Evolutionary conservation across 495 filamentous ascomycete genomes (phyloP).

Genomic region (Emericellopsis terricola): DNA sequence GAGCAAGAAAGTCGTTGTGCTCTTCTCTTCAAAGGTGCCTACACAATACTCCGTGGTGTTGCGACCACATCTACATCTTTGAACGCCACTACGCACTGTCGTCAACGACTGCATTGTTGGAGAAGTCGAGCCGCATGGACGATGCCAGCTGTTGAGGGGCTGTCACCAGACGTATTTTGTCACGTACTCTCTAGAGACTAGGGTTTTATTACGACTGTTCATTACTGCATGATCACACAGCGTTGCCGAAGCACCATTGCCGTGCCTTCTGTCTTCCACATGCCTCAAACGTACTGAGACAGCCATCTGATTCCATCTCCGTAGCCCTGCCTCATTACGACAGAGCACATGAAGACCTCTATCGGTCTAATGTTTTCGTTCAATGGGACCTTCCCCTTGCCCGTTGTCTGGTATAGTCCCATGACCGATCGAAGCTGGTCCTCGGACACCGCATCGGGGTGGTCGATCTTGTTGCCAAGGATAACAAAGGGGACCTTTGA

Average conservation of each 20-base stretch:
- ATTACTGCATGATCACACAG: background rate
- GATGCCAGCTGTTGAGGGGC: too few species aligned
- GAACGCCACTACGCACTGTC: too few species aligned
- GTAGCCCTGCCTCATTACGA: constrained; percentile 91
- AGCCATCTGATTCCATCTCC: constrained; percentile 67
- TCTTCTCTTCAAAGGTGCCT: too few species aligned
- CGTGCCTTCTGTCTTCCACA: too few species aligned
- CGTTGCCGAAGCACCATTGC: too few species aligned
- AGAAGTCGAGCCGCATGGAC: too few species aligned
- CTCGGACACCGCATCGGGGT: constrained; percentile 85
- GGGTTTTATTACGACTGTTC: constrained; percentile 2
- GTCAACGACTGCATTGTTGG: too few species aligned
- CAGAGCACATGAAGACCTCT: constrained; percentile 98
- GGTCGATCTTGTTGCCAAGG: constrained; percentile 97
- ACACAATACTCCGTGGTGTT: too few species aligned
- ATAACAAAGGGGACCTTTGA: constrained; percentile 87
- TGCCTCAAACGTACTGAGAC: constrained; percentile 54
- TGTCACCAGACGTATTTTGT: too few species aligned
- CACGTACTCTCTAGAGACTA: constrained; percentile 2
- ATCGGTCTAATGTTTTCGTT: constrained; percentile 92
- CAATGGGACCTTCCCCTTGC: constrained; percentile 91
- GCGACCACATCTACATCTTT: too few species aligned
- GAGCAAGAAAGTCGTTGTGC: too few species aligned
- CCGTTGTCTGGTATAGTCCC: constrained; percentile 89
- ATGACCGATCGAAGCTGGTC: constrained; percentile 82